Evolutionary conservation across 352 stramenopile genomes (phyloP), one percentile per base, ranked within the genome.

Genomic region (Phytophthora colocasiae): DNA sequence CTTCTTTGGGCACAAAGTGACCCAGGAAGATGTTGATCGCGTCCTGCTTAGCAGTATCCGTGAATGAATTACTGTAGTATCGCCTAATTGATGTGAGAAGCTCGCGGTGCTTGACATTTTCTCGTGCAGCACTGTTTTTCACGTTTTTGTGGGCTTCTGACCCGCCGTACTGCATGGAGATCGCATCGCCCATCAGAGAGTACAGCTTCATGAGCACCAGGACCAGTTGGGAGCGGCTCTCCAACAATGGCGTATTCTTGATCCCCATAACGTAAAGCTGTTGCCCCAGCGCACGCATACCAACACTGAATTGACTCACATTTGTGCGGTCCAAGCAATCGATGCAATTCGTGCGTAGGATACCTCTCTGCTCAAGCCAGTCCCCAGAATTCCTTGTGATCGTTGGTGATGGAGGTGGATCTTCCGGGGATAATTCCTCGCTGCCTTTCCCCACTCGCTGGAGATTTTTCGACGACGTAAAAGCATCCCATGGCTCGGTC

Each of bases 31-130:
- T 89, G 71, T 99, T 99, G 79, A 99, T 99, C 12, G 97, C 96
- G 78, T 99, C 98, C 81, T 99, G 97, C 75, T 99, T 99, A 5
- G 97, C 83, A 15, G 92, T 96, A 81, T 99, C 98, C 0, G 97
- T 99, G 73, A 99, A 99, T 17, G 97, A 98, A 69, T 99, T 99
- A 78, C 93, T 99, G 75, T 99, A 99, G 78, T 99, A 99, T 29
- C 98, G 83, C 51, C 97, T 86, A 55, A 99, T 99, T 3, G 97
- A 99, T 14, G 97, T 99, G 7, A 99, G 81, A 3, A 99, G 77
- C 68, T 99, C 96, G 58, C 97, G 97, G 53, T 98, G 95, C 78
- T 98, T 98, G 15, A 94, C 90, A 54, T 93, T 96, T 62, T 95
- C 87, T 3, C 81, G 80, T 27, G 76, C 77, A 1, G 80, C 80